Evolutionary conservation across 2,329 filamentous ascomycete genomes (phyloP), one percentile per base, ranked within the genome.

Genomic region (Colletotrichum orbiculare): DNA sequence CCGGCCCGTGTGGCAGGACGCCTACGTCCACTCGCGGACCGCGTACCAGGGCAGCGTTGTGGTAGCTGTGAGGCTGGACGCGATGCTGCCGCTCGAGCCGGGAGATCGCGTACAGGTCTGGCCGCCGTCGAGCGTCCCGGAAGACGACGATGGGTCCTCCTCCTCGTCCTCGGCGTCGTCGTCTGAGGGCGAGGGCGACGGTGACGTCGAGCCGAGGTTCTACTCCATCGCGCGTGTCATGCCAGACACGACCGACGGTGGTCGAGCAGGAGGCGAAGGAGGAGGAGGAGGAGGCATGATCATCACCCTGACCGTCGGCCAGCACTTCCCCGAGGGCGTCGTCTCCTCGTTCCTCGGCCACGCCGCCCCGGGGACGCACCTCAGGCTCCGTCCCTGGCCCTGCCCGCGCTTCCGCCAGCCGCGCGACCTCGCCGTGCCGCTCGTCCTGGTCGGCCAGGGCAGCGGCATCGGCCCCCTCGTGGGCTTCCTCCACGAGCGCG

Each of bases 81-180:
- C 58, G 8, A 53, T 11, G 6, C 10, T 65, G 62, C 62, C 62
- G 2, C 62, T 65, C n/a, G 41, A 65, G 41, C 17, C 62, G 10
- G 62, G 62, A 3, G 62, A 65, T 25, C 62, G 62, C 38, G 62
- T 65, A 3, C 62, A 65, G 13, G 15, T 65, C 25, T 65, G 62
- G 62, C 58, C 62, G 8, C 46, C 58, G 25, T 55, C 25, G 25
- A 25, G 25, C 4, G 25, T 25, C 25, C 25, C 25, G 37, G 8
- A 65, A 65, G 46, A 56, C 46, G 25, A 65, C 46, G 25, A 62
- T 35, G 8, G 25, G 3, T 3, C 25, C 25, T 25, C 25, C 2
- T 4, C 25, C 25, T 25, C 25, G 25, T 4, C 25, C 2, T 17
- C 2, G 17, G 2, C 17, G 4, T 25, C 25, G 25, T 33, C n/a